Evolutionary conservation across 176 grass and related monocot genomes (phyloP).

Genomic region (Triticum timopheevii): DNA sequence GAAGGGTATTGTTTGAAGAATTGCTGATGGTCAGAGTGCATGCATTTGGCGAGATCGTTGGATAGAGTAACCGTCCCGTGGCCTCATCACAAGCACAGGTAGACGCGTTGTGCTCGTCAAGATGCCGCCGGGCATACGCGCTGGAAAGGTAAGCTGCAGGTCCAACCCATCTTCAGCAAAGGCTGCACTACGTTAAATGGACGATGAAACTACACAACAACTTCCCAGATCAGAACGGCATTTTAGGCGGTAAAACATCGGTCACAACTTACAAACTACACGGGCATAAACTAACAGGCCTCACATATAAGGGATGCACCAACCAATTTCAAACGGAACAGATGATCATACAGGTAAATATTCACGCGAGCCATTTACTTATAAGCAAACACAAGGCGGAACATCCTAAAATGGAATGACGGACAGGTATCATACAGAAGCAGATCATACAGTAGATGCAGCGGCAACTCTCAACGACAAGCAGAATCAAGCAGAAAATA

Average conservation of each 20-base stretch:
- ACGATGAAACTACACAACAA: neutral
- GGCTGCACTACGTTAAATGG: neutral
- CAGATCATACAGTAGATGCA: neutral
- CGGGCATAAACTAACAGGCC: too few species aligned
- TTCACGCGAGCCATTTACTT: neutral
- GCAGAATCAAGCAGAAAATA: neutral
- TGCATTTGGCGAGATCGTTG: too few species aligned
- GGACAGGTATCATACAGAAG: neutral
- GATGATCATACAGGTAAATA: neutral
- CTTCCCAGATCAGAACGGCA: too few species aligned
- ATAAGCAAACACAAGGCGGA: neutral
- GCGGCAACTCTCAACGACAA: neutral
- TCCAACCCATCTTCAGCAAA: too few species aligned
- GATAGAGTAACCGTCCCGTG: too few species aligned
- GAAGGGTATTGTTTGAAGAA: too few species aligned
- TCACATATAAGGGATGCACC: neutral
- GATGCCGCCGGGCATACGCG: too few species aligned
- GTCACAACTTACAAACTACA: neutral
- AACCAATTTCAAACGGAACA: neutral
- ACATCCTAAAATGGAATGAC: neutral
- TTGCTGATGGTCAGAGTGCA: too few species aligned
- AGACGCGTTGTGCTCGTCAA: too few species aligned
- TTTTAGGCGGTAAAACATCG: too few species aligned
- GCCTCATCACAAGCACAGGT: too few species aligned
- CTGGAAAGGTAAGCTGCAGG: too few species aligned